phyloP scores from a whole-genome alignment of 768 basidiomycete species.

The Tephrocybe sp. region DNA sequence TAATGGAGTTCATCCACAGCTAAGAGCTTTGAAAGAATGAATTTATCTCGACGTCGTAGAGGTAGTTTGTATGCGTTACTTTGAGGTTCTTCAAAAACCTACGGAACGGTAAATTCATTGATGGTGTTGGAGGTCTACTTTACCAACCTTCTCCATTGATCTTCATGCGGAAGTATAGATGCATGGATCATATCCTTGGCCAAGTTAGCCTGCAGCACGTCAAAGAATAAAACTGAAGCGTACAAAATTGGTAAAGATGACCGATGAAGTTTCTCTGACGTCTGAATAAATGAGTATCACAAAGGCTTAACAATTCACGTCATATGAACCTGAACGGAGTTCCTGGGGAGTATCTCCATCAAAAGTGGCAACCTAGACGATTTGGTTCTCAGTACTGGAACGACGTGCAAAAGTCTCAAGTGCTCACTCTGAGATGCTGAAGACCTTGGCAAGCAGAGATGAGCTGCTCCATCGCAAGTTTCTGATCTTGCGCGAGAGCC shows the following conservation, averaged over 20 bases:
- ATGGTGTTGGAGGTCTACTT: not conserved
- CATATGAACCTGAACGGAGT: conserved; percentile 47
- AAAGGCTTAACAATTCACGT: not conserved
- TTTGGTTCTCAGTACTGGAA: too few relatives aligned
- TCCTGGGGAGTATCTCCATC: conserved; percentile 87
- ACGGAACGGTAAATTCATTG: conserved; percentile 5
- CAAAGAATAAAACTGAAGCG: conserved; percentile 14
- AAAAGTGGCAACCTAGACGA: conserved; percentile 64
- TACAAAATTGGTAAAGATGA: conserved; percentile 90
- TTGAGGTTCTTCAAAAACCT: conserved; percentile 78
- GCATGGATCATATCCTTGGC: conserved; percentile 80
- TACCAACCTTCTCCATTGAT: conserved; percentile 70
- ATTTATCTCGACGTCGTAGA: not conserved
- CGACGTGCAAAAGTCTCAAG: not conserved
- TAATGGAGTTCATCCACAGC: conserved; percentile 88
- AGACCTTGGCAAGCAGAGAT: conserved; percentile 58
- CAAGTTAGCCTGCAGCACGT: conserved; percentile 5
- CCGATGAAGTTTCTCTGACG: conserved; percentile 70
- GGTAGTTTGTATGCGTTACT: conserved; percentile 22
- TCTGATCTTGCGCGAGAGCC: conserved; percentile 91
- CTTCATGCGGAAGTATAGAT: conserved; percentile 82
- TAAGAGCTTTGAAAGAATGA: conserved; percentile 42
- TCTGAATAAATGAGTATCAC: conserved; percentile 29
- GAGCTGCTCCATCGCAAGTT: conserved; percentile 63
- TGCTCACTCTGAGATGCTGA: conserved; percentile 51